Evolutionary conservation across 2,329 filamentous ascomycete species (phyloP).

Genomic region (Stagonosporopsis cucurbitacearum): DNA sequence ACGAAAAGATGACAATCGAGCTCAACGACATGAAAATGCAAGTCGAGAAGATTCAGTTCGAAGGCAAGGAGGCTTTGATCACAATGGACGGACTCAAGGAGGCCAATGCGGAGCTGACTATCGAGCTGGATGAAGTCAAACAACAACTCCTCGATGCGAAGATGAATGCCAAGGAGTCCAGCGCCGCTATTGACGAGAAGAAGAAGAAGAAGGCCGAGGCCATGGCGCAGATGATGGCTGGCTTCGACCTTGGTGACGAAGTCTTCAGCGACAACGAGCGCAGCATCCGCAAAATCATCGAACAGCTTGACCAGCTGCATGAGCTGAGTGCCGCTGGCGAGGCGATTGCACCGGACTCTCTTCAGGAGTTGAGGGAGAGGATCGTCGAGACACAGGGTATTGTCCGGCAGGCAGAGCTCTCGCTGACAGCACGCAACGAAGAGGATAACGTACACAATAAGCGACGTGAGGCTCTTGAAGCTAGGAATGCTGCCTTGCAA

Average conservation of each 20-base stretch:
- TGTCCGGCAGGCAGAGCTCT: constrained; percentile 89
- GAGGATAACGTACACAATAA: constrained; percentile 67
- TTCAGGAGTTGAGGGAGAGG: constrained; percentile 76
- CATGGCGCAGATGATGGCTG: constrained; percentile 99
- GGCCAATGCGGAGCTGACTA: constrained; percentile 89
- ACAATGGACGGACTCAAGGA: constrained; percentile 98
- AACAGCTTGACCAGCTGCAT: constrained; percentile 79
- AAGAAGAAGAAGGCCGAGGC: constrained; percentile 98
- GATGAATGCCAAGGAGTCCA: constrained; percentile 95
- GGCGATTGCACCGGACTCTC: constrained; percentile 78
- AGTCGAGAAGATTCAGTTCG: constrained; percentile 91
- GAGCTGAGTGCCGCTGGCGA: constrained; percentile 80
- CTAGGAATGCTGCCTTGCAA: constrained; percentile 75
- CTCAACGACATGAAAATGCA: constrained; percentile 97
- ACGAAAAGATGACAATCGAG: constrained; percentile 83
- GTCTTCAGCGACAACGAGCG: constrained; percentile 94
- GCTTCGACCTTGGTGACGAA: constrained; percentile 91
- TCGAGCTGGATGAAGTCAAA: constrained; percentile 92
- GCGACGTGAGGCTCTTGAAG: constrained; percentile 77
- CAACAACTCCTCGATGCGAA: constrained; percentile 94
- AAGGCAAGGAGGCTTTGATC: constrained; percentile 95
- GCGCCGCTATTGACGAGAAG: constrained; percentile 90
- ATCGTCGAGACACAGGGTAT: constrained; percentile 91
- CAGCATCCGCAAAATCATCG: constrained; percentile 81
- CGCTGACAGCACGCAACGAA: constrained; percentile 73